Percentiles rank a stretch among this genome's conserved stretches.
These are phyloP conservation scores for Dothidotthia symphoricarpi DNA, from an alignment of 2,329 filamentous ascomycete genomes.

Conservation along the genomic window DNA sequence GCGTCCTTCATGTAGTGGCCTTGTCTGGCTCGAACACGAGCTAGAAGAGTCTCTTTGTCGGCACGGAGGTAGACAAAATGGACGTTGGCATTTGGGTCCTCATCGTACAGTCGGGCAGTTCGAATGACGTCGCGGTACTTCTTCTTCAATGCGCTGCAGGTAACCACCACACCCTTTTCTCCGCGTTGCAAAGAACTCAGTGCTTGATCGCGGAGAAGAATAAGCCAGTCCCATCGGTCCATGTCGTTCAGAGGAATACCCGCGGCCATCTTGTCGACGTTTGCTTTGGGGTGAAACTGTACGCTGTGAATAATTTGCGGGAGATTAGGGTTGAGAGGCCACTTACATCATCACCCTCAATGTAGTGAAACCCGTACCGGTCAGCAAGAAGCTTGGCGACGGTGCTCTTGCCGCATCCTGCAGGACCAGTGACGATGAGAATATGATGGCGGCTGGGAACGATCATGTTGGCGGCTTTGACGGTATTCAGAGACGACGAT, in stretches of 20 bases:
- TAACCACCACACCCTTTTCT: conserved; percentile 73
- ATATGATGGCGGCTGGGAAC: conserved; percentile 47
- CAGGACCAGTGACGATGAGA: conserved; percentile 54
- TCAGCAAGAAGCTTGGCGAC: conserved; percentile 49
- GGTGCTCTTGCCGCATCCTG: conserved; percentile 56
- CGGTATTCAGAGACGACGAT: conserved; percentile 13
- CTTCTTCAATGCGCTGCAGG: conserved; percentile 92
- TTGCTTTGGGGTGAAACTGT: conserved; percentile 51
- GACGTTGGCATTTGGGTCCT: conserved; percentile 52
- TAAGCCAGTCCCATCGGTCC: conserved; percentile 97
- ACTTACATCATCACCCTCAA: conserved; percentile 54
- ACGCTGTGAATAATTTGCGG: not conserved
- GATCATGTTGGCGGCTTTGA: conserved; percentile 24
- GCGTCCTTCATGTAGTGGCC: conserved; percentile 93
- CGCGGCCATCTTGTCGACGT: conserved; percentile 78
- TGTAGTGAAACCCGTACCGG: conserved; percentile 46
- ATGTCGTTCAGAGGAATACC: conserved; percentile 84
- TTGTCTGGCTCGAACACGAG: conserved; percentile 71
- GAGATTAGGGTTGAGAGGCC: not conserved
- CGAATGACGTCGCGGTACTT: conserved; percentile 80
- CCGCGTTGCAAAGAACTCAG: conserved; percentile 38
- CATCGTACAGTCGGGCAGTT: conserved; percentile 49
- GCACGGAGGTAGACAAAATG: conserved; percentile 93
- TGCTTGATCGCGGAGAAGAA: conserved; percentile 48
- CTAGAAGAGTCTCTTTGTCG: conserved; percentile 69